Evolutionary conservation across 2,329 filamentous ascomycete genomes (phyloP).

Genomic region (Sporothrix variecibatus): DNA sequence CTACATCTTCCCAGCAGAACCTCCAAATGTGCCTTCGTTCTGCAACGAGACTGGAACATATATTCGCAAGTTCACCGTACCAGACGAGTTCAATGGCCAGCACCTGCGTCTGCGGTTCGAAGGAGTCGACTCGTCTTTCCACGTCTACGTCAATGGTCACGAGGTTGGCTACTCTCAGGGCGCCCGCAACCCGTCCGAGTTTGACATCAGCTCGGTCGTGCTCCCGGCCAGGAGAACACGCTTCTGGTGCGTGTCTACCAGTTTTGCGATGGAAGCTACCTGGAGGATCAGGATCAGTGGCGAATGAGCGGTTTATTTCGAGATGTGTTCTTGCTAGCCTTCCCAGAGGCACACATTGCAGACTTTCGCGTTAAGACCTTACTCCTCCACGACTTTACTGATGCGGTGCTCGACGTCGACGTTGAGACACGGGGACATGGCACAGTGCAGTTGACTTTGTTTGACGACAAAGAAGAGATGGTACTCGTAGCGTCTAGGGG

Average conservation of each 20-base stretch:
- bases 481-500: not conserved
- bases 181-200: conserved; percentile 69
- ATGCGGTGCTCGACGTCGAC: not conserved
- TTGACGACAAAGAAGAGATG: not conserved
- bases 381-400: not conserved
- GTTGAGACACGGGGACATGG: not conserved
- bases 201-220: conserved; percentile 49
- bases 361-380: not conserved
- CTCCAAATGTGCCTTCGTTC: not conserved
- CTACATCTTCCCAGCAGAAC: not conserved
- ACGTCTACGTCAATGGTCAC: conserved; percentile 67
- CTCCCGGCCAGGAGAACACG: not conserved
- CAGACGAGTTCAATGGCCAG: not conserved
- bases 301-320: not conserved
- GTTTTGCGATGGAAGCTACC: not conserved
- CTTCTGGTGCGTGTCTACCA: not conserved
- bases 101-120: conserved; percentile 61
- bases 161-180: conserved; percentile 72
- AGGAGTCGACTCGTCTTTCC: conserved; percentile 70
- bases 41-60: not conserved
- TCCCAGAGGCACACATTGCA: not conserved
- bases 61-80: not conserved
- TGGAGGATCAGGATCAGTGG: not conserved
- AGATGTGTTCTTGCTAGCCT: not conserved
- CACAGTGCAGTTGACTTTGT: not conserved